These are phyloP conservation scores for Astrothelium subdiscretum DNA, from an alignment of 495 filamentous ascomycete genomes.

Conservation along the genomic window DNA sequence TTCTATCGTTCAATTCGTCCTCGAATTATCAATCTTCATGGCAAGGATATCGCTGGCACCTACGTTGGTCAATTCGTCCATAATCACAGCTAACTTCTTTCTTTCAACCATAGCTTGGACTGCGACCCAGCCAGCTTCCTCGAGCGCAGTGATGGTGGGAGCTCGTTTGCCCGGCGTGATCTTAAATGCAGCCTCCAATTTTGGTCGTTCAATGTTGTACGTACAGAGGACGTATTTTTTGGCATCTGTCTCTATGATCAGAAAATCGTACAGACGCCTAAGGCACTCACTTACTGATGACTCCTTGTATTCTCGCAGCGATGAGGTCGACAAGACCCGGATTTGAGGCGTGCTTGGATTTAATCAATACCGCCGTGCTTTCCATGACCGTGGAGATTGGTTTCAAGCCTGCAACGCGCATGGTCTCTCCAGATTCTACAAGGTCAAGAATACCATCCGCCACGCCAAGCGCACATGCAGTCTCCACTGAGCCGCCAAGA, in stretches of 20 bases:
- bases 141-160: constrained; percentile 76
- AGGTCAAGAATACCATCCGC: constrained; percentile 96
- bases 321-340: constrained; percentile 68
- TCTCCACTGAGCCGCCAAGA: constrained; percentile 90
- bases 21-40: constrained; percentile 75
- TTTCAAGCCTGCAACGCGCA: constrained; percentile 94
- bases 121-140: constrained; percentile 85
- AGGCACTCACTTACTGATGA: constrained; percentile 55
- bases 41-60: constrained; percentile 87
- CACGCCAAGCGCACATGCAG: constrained; percentile 88
- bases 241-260: constrained; percentile 42
- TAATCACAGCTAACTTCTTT: constrained; percentile 73
- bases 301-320: constrained; percentile 70
- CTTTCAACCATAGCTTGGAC: constrained; percentile 90
- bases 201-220: constrained; percentile 72
- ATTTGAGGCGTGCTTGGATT: constrained; percentile 77
- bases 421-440: constrained; percentile 98
- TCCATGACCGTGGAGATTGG: constrained; percentile 88
- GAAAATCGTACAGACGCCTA: not conserved
- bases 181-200: constrained; percentile 52
- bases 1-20: constrained; percentile 34
- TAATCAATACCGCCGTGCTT: constrained; percentile 79
- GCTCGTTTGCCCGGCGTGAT: constrained; percentile 94
- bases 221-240: constrained; percentile 91
- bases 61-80: constrained; percentile 73